phyloP scores from a whole-genome alignment of 495 filamentous ascomycete species.

The Filosporella fistucella region DNA sequence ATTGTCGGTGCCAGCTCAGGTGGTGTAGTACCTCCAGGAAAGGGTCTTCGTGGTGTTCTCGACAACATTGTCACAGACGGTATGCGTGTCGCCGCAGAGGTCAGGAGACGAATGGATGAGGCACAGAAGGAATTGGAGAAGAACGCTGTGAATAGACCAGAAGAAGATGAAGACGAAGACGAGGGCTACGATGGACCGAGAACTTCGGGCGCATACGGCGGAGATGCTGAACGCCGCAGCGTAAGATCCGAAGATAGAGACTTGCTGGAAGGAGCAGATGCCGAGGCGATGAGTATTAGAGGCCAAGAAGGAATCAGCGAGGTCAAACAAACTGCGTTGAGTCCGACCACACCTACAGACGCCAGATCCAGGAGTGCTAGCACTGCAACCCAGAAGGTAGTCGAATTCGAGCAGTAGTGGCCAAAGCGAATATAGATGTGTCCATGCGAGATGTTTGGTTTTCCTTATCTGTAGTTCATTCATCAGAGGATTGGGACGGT shows the following conservation, averaged over 20 bases:
- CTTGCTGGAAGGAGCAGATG: constrained; percentile 75
- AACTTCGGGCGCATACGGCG: constrained; percentile 24
- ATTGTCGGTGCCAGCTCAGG: constrained; percentile 31
- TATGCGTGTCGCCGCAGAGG: constrained; percentile 90
- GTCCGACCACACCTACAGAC: background rate
- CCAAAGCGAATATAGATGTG: no score
- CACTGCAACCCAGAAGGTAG: constrained; percentile 30
- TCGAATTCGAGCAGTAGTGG: constrained; percentile 36
- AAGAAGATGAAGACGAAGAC: constrained; percentile 69
- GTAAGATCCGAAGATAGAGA: constrained; percentile 72
- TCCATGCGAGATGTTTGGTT: no score
- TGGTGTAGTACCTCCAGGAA: constrained; percentile 47
- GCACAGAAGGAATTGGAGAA: constrained; percentile 80
- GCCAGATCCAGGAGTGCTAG: constrained; percentile 18
- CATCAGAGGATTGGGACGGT: no score
- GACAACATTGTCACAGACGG: constrained; percentile 97
- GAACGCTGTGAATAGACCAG: constrained; percentile 56
- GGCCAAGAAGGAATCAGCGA: constrained; percentile 17
- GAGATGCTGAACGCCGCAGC: constrained; percentile 50
- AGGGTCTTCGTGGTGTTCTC: constrained; percentile 83
- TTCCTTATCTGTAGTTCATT: no score
- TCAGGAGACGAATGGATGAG: constrained; percentile 88
- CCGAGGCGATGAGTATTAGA: constrained; percentile 43
- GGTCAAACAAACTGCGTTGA: constrained; percentile 10
- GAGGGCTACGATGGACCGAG: constrained; percentile 53